These are phyloP conservation scores for Zygoascus tannicola DNA, from an alignment of 805 yeast genomes.

Conservation along the genomic window DNA sequence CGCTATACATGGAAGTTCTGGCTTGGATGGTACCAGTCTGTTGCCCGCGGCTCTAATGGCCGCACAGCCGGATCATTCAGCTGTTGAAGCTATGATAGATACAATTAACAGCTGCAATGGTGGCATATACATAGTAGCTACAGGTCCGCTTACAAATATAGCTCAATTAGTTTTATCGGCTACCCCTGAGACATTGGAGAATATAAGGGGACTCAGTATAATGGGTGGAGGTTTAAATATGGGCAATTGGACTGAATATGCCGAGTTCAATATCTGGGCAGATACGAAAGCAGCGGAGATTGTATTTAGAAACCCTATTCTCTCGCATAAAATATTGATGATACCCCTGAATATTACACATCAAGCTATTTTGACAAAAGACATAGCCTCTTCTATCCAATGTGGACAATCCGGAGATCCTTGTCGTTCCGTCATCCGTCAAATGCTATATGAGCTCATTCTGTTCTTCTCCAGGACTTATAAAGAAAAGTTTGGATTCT, in stretches of 20 bases:
- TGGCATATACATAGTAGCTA: slow-evolving; percentile 53
- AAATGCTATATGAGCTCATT: slow-evolving; percentile 45
- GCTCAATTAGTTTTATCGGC: slow-evolving; percentile 41
- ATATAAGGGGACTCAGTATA: slow-evolving; percentile 47
- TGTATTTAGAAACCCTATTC: slow-evolving; percentile 39
- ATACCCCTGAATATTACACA: slow-evolving; percentile 67
- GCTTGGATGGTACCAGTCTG: slow-evolving; percentile 64
- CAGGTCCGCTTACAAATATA: slow-evolving; percentile 71
- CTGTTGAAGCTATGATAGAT: slow-evolving; percentile 33
- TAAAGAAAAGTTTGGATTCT: slow-evolving; percentile 35
- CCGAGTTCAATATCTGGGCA: slow-evolving; percentile 68
- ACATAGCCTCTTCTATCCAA: slow-evolving; percentile 33
- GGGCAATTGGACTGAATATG: slow-evolving; percentile 42
- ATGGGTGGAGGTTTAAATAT: slow-evolving; percentile 63
- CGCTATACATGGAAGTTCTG: slow-evolving; percentile 63
- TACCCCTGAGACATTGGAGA: slow-evolving; percentile 44
- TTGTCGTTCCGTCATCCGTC: slow-evolving; percentile 38
- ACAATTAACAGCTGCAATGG: slow-evolving; percentile 39
- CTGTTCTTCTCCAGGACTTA: slow-evolving; percentile 41
- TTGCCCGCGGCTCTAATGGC: slow-evolving; percentile 41
- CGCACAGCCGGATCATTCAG: slow-evolving; percentile 28
- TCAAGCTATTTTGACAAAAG: slow-evolving; percentile 44
- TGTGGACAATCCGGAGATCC: slow-evolving; percentile 15
- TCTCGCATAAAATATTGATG: slow-evolving; percentile 43
- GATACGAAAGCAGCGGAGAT: slow-evolving; percentile 69